Evolutionary conservation across 129 eudicot genomes (phyloP), one percentile per base, ranked within the genome.

Genomic region (Arctium minus): DNA sequence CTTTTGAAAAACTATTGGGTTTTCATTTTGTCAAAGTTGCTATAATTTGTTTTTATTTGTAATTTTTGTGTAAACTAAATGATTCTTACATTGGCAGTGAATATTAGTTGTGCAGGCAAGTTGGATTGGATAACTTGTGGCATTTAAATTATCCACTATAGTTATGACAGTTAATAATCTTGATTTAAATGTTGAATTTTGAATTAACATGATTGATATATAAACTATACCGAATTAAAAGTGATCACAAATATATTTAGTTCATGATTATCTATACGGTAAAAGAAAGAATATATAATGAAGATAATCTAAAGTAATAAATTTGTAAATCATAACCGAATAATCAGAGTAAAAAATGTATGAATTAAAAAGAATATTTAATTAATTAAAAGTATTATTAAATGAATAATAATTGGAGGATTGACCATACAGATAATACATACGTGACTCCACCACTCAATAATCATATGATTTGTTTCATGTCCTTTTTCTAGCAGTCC

Each of bases 401-500:
- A 53, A 78, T 53, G 8, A 53, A 50, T 46, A 77, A 84, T 72
- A 73, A 84, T 44, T 64, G 80, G 64, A 84, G 18, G 72, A 70
- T 73, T 62, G 83, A 64, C 62, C 71, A 70, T 46, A 72, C 35
- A 69, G 38, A 71, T 73, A 64, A 79, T 64, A 62, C n/a, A 73
- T 62, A 79, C 87, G 62, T 64, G 75, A 73, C 81, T 84, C 75
- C 22, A 78, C 70, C 75, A 79, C 79, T 79, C 76, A 79, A 79
- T 73, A 73, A 79, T 53, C 83, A 79, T 70, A 83, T 83, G 27
- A 83, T 83, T 70, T 83, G 78, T 48, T 69, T 53, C 82, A 13
- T 73, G 46, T 42, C 37, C 53, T 53, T 83, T 44, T 50, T 71
- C 15, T 37, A 83, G 64, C 35, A 83, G 7, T 56, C 82, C 82